These are phyloP conservation scores for Rhodamnia argentea DNA, from an alignment of 345 rosid species.

Conservation along the genomic window DNA sequence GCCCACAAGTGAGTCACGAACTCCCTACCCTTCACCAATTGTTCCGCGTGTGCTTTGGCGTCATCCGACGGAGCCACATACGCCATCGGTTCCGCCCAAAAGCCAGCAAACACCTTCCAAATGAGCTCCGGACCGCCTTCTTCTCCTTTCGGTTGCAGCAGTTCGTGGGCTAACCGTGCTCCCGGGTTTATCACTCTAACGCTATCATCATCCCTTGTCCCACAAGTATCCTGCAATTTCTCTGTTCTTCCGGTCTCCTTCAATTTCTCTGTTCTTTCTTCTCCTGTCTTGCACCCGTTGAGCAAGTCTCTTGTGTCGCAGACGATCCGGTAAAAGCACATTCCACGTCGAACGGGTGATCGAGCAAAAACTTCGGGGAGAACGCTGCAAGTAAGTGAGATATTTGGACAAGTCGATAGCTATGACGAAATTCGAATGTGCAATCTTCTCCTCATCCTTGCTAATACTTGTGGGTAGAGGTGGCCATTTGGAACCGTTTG, in stretches of 20 bases:
- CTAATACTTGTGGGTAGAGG: too few relatives aligned
- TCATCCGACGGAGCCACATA: not conserved
- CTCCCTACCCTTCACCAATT: not conserved
- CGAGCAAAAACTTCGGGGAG: too few relatives aligned
- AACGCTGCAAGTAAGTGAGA: too few relatives aligned
- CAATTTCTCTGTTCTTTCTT: too few relatives aligned
- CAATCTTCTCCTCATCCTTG: too few relatives aligned
- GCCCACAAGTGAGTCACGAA: too few relatives aligned
- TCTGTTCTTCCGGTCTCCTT: too few relatives aligned
- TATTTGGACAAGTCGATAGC: too few relatives aligned
- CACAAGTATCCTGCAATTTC: too few relatives aligned
- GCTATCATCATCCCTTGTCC: not conserved
- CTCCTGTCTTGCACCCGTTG: not conserved
- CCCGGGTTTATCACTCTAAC: not conserved
- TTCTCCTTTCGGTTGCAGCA: not conserved
- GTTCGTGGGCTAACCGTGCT: not conserved
- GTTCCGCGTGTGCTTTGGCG: not conserved
- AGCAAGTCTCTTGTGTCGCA: not conserved
- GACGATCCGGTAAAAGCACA: not conserved
- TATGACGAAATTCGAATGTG: too few relatives aligned
- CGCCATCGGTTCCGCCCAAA: not conserved
- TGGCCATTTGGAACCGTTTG: too few relatives aligned
- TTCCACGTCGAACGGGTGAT: too few relatives aligned
- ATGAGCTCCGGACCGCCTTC: not conserved
- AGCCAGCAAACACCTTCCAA: not conserved